These are phyloP conservation scores for Aspergillus affinis DNA, from an alignment of 495 filamentous ascomycete species.

Conservation along the genomic window DNA sequence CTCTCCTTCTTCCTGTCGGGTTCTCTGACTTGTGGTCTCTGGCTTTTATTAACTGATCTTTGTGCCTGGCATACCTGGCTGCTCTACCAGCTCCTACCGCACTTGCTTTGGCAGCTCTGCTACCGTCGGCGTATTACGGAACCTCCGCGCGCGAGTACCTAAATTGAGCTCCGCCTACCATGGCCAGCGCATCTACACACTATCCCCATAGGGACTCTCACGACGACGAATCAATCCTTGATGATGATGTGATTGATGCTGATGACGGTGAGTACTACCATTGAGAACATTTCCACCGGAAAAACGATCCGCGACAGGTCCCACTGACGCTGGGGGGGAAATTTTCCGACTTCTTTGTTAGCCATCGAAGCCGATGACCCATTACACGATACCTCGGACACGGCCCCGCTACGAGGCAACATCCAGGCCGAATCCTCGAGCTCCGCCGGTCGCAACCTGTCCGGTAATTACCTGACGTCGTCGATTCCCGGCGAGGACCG, in stretches of 20 bases:
- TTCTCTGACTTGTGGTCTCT: background rate
- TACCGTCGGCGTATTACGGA: background rate
- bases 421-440: slow-evolving; percentile 56
- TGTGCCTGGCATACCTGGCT: background rate
- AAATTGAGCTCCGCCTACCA: slow-evolving; percentile 21
- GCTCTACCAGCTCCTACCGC: slow-evolving; percentile 1
- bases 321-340: slow-evolving; percentile 2
- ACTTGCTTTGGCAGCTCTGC: slow-evolving; percentile 1
- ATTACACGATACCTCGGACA: slow-evolving; percentile 64
- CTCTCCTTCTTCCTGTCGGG: background rate
- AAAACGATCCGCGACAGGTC: background rate
- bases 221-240: slow-evolving; percentile 67
- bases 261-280: slow-evolving; percentile 71
- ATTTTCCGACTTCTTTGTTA: slow-evolving; percentile 12
- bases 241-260: slow-evolving; percentile 91
- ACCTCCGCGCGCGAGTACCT: background rate
- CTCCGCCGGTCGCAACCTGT: slow-evolving; percentile 46
- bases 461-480: slow-evolving; percentile 73
- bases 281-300: background rate
- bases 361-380: slow-evolving; percentile 95
- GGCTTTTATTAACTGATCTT: background rate
- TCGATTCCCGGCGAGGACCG: slow-evolving; percentile 92
- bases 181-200: slow-evolving; percentile 45
- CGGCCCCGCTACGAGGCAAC: slow-evolving; percentile 76
- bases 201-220: slow-evolving; percentile 36